phyloP scores from a whole-genome alignment of 257 asterid genomes.

The Scutellaria baicalensis region DNA sequence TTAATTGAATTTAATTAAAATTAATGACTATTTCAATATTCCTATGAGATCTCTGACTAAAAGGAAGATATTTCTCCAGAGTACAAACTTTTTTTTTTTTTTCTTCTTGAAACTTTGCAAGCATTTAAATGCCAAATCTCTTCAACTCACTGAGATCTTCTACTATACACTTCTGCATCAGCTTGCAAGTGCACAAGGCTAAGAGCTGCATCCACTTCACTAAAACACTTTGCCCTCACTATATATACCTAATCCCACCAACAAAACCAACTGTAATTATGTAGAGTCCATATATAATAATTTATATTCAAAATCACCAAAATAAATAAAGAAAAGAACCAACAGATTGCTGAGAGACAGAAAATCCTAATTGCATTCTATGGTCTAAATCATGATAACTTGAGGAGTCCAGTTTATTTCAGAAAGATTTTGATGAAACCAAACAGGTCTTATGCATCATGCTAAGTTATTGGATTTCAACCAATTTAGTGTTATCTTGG shows the following conservation, averaged over 20 bases:
- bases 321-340: too few relatives aligned
- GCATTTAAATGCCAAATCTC: too few relatives aligned
- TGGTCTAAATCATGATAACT: not conserved
- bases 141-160: not conserved
- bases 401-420: not conserved
- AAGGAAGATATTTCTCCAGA: too few relatives aligned
- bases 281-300: not conserved
- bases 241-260: slow-evolving; percentile 26
- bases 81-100: too few relatives aligned
- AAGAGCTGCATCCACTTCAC: slow-evolving; percentile 45
- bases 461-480: not conserved
- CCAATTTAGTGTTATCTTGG: not conserved
- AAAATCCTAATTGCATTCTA: not conserved
- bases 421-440: not conserved
- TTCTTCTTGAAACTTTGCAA: too few relatives aligned
- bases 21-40: too few relatives aligned
- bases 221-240: slow-evolving; percentile 30
- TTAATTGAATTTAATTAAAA: not conserved
- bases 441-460: not conserved
- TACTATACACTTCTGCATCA: not conserved
- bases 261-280: not conserved
- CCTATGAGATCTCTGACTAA: too few relatives aligned
- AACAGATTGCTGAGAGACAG: not conserved
- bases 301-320: not conserved
- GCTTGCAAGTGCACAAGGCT: slow-evolving; percentile 35